phyloP scores from a whole-genome alignment of 495 filamentous ascomycete species.

The Podospora pseudopauciseta region DNA sequence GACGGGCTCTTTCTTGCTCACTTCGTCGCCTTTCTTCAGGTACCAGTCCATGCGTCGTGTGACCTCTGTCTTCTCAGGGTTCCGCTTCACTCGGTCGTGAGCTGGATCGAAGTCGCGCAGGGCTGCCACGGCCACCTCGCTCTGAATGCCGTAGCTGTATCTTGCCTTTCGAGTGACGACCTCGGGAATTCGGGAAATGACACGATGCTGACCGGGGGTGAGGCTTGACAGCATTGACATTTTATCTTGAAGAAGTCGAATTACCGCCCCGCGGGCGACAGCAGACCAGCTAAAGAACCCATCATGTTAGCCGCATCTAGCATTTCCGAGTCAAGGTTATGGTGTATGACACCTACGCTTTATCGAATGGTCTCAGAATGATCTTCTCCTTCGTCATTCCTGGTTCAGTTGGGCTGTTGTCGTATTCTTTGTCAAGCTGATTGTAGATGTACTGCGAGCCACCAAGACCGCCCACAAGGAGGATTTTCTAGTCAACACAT shows the following conservation, averaged over 20 bases:
- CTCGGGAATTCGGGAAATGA: slow-evolving; percentile 11
- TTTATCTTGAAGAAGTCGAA: slow-evolving; percentile 19
- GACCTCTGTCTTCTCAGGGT: background rate
- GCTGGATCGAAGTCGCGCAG: background rate
- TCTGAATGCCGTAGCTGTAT: slow-evolving; percentile 18
- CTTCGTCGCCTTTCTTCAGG: slow-evolving; percentile 8
- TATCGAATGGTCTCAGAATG: background rate
- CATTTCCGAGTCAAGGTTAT: background rate
- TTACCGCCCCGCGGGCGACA: slow-evolving; percentile 25
- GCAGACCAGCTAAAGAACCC: slow-evolving; percentile 22
- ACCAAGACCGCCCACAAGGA: slow-evolving; percentile 30
- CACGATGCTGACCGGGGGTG: background rate
- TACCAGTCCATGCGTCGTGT: slow-evolving; percentile 13
- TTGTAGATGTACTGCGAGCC: slow-evolving; percentile 24
- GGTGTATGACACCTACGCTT: background rate
- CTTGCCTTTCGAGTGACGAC: slow-evolving; percentile 19
- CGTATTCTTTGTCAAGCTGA: slow-evolving; percentile 12
- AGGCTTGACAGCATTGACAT: slow-evolving; percentile 3
- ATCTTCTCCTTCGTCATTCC: background rate
- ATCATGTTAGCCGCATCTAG: background rate
- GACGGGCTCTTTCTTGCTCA: slow-evolving; percentile 8
- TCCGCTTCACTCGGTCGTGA: background rate
- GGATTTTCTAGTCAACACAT: slow-evolving; percentile 13
- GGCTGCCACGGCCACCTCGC: background rate
- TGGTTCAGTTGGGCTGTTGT: background rate